phyloP scores from a whole-genome alignment of 2,329 filamentous ascomycete species.

The Neocucurbitaria cava region DNA sequence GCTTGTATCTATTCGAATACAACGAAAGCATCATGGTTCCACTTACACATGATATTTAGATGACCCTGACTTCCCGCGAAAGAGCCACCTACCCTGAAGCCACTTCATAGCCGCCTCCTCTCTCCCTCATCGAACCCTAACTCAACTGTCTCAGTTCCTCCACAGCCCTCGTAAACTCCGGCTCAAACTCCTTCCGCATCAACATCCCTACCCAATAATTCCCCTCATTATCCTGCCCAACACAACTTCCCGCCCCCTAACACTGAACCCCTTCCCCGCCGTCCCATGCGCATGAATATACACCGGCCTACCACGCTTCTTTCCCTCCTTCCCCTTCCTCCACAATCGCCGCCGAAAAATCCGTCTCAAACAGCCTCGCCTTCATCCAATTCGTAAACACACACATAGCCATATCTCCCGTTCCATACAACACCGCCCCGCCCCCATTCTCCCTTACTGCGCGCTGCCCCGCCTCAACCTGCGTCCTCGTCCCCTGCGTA shows the following conservation, averaged over 20 bases:
- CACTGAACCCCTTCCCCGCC: not conserved
- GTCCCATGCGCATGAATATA: constrained; percentile 2
- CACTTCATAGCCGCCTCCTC: not conserved
- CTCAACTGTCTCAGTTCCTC: not conserved
- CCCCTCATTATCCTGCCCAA: constrained; percentile 25
- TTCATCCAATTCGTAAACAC: constrained; percentile 24
- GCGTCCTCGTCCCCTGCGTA: constrained; percentile 20
- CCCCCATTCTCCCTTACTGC: not conserved
- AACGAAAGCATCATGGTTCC: not conserved
- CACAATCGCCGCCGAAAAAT: constrained; percentile 21
- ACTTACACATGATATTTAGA: not conserved
- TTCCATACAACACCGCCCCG: constrained; percentile 12
- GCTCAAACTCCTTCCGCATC: constrained; percentile 1
- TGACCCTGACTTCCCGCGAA: not conserved
- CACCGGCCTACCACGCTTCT: constrained; percentile 1
- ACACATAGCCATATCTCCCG: constrained; percentile 6
- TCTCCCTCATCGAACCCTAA: not conserved
- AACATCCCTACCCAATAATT: constrained; percentile 24
- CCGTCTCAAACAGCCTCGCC: constrained; percentile 20
- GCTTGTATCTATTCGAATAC: not conserved
- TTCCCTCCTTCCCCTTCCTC: not conserved
- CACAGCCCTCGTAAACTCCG: constrained; percentile 4
- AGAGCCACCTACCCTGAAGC: not conserved
- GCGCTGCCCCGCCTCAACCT: constrained; percentile 18
- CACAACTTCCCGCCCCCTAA: constrained; percentile 14